These are phyloP conservation scores for Termitomyces sp. DNA, from an alignment of 768 basidiomycete genomes.

Conservation along the genomic window DNA sequence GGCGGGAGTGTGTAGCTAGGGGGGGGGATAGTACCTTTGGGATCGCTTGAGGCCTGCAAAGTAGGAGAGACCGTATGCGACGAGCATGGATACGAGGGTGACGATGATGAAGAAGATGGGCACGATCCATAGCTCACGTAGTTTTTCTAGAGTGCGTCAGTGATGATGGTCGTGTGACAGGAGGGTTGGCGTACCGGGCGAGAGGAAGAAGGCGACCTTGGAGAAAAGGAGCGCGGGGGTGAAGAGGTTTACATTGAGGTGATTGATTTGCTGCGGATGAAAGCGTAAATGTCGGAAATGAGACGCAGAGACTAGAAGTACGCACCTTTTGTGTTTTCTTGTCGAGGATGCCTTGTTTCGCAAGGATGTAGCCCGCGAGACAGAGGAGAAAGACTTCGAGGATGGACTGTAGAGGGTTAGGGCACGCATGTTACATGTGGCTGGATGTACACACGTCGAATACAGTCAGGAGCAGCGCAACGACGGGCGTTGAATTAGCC, in stretches of 20 bases:
- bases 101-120: constrained; percentile 82
- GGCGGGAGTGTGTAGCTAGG: background rate
- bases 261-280: constrained; percentile 61
- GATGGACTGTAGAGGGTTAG: constrained; percentile 57
- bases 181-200: constrained; percentile 51
- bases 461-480: constrained; percentile 48
- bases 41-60: constrained; percentile 64
- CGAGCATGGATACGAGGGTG: constrained; percentile 62
- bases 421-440: background rate
- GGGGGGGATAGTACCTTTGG: too few relatives aligned
- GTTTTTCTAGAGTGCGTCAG: constrained; percentile 44
- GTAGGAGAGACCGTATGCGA: constrained; percentile 60
- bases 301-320: background rate
- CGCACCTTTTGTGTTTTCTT: constrained; percentile 84
- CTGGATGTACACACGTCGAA: constrained; percentile 40
- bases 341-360: constrained; percentile 76
- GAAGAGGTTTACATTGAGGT: constrained; percentile 85
- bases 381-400: constrained; percentile 86
- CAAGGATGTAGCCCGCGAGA: constrained; percentile 78
- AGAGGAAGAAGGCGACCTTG: constrained; percentile 90
- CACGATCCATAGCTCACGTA: constrained; percentile 79
- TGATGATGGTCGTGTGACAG: background rate
- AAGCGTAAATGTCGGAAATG: background rate
- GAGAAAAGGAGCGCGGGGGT: constrained; percentile 86
- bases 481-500: constrained; percentile 25